A percentile compares a stretch with the other conserved stretches of the same genome.
Conservation (phyloP, 2,329 filamentous ascomycete species). For the Pseudogymnoascus sp. region DNA sequence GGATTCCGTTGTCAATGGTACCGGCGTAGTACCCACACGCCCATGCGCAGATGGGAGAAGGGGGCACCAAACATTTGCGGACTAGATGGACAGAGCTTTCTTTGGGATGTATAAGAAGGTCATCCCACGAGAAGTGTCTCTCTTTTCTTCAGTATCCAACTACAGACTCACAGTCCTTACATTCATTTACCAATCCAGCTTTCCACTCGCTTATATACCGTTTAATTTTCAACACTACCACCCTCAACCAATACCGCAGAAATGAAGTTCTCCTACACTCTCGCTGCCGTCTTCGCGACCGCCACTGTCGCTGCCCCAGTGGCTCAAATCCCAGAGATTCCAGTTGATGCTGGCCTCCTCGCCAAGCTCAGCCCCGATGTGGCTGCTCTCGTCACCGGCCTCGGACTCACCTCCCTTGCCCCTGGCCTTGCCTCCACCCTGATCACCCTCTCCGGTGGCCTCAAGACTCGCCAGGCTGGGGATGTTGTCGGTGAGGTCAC, state of each 20-base stretch:
- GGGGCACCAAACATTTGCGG: not conserved
- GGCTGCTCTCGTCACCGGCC: not conserved
- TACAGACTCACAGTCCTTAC: slow-evolving; percentile 3
- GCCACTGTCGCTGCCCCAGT: not conserved
- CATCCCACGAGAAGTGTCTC: not conserved
- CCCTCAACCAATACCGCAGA: not conserved
- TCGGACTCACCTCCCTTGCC: not conserved
- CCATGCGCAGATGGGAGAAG: not conserved
- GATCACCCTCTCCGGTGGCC: not conserved
- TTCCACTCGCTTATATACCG: not conserved
- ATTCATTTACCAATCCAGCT: not conserved
- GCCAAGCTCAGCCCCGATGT: not conserved
- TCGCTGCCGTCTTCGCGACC: slow-evolving; percentile 4
- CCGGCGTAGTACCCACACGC: not conserved
- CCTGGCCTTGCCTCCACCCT: not conserved
- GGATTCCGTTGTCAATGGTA: not conserved
- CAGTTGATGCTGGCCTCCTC: not conserved
- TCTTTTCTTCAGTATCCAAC: slow-evolving; percentile 5
- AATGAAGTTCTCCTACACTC: slow-evolving; percentile 7
- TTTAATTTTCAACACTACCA: not conserved
- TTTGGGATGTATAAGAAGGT: not conserved
- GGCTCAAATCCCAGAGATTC: not conserved
- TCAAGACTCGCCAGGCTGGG: not conserved
- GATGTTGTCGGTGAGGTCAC: too few relatives aligned
- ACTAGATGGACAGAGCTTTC: not conserved